Evolutionary conservation across 1,284 basidiomycete species (phyloP).

Genomic region (Naganishia sp.): DNA sequence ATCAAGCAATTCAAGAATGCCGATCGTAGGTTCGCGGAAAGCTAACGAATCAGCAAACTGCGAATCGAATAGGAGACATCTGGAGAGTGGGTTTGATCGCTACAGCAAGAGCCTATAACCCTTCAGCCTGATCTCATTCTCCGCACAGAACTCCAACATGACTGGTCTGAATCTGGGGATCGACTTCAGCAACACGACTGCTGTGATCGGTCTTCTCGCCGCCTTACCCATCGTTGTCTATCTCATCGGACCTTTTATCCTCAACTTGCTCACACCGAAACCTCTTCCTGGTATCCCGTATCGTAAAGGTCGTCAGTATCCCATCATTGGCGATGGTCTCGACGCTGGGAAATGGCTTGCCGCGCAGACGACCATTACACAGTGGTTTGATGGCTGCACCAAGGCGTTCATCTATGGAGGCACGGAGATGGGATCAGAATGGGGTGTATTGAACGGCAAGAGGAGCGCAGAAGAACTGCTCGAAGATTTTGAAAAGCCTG

Average conservation of each 20-base stretch:
- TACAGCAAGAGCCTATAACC: too few species aligned
- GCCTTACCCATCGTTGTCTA: conserved; percentile 6
- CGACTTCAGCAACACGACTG: too few species aligned
- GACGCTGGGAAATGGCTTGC: conserved; percentile 15
- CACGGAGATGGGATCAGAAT: neutral
- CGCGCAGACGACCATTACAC: conserved; percentile 14
- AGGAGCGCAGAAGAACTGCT: conserved; percentile 1
- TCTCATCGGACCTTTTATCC: conserved; percentile 6
- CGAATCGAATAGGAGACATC: too few species aligned
- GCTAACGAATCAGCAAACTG: too few species aligned
- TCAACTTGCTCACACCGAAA: conserved; percentile 22
- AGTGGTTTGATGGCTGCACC: conserved; percentile 25
- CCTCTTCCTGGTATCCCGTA: conserved; percentile 29
- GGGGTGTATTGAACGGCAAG: conserved; percentile 15
- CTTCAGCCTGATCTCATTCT: too few species aligned
- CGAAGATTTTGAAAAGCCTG: neutral
- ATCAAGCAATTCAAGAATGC: too few species aligned
- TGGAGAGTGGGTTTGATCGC: too few species aligned
- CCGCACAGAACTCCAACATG: too few species aligned
- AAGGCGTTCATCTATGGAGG: conserved; percentile 18
- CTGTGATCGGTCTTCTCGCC: neutral
- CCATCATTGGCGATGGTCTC: conserved; percentile 26
- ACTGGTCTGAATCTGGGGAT: too few species aligned
- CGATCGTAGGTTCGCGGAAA: too few species aligned
- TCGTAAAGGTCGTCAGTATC: conserved; percentile 19